phyloP scores from a whole-genome alignment of 768 basidiomycete genomes.

The Boletus subparvulus region DNA sequence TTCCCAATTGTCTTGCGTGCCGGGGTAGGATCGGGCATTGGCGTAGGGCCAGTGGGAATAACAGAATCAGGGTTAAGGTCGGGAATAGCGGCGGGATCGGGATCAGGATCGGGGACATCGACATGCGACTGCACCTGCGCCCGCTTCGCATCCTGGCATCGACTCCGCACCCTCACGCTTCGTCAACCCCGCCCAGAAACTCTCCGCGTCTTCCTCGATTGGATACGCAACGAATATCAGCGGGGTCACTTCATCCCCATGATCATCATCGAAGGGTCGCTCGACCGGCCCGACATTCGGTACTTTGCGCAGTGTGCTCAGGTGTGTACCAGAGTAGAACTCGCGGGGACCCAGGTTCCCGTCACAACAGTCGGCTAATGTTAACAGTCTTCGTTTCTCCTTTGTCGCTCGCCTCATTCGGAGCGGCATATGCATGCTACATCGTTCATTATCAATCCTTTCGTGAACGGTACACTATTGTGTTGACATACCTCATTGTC shows the following conservation, averaged over 20 bases:
- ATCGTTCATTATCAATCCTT: not conserved
- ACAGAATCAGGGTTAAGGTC: not conserved
- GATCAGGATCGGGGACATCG: not conserved
- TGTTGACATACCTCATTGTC: not conserved
- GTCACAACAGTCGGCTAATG: not conserved
- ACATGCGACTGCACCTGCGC: constrained; percentile 5
- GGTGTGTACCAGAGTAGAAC: constrained; percentile 15
- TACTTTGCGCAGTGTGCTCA: constrained; percentile 13
- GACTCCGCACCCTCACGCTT: constrained; percentile 20
- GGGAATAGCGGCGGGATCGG: not conserved
- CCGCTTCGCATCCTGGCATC: constrained; percentile 18
- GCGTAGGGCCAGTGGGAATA: not conserved
- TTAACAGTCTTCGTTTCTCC: not conserved
- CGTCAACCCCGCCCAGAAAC: constrained; percentile 25
- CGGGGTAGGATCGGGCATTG: not conserved
- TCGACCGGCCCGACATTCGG: constrained; percentile 16
- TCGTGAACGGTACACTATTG: not conserved
- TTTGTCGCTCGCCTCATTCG: not conserved
- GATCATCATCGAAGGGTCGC: constrained; percentile 20
- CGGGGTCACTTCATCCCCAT: constrained; percentile 9
- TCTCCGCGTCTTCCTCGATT: constrained; percentile 19
- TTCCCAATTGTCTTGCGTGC: constrained; percentile 20
- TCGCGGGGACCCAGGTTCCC: constrained; percentile 1
- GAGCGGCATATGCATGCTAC: not conserved
- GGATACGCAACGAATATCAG: constrained; percentile 16